A percentile compares a stretch with the other conserved stretches of the same genome.
Conservation (phyloP, 208 protist genomes). For the Acanthamoeba royreba region DNA sequence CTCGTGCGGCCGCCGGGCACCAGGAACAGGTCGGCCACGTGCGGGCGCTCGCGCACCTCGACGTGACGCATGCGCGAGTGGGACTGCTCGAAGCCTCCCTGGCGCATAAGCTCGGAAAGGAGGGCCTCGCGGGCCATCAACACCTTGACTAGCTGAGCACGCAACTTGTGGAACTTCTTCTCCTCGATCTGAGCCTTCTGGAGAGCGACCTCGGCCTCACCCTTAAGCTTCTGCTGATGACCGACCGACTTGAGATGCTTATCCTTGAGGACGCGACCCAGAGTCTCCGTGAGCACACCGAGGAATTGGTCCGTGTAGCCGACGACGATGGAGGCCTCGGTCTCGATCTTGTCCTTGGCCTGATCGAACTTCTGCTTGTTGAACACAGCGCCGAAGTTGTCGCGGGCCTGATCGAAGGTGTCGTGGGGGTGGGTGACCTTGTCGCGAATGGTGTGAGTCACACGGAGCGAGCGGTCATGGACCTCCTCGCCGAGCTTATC, state of each 20-base stretch:
- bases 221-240: neutral
- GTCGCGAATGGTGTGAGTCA: neutral
- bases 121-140: neutral
- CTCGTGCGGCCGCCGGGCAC: neutral
- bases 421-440: neutral
- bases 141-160: neutral
- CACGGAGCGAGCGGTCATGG: neutral
- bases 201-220: neutral
- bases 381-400: neutral
- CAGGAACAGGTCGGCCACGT: neutral
- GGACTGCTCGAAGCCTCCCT: neutral
- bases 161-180: neutral
- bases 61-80: neutral
- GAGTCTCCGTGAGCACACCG: neutral
- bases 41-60: neutral
- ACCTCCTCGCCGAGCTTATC: neutral
- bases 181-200: neutral
- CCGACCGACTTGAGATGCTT: neutral
- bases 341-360: neutral
- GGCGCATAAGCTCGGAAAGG: neutral
- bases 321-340: neutral
- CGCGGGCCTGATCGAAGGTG: neutral
- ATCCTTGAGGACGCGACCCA: neutral
- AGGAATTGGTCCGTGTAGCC: conserved; percentile 5
- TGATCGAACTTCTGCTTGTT: neutral